Evolutionary conservation across 495 filamentous ascomycete species (phyloP), one percentile per base, ranked within the genome.

Genomic region (Polyplosphaeria fusca): DNA sequence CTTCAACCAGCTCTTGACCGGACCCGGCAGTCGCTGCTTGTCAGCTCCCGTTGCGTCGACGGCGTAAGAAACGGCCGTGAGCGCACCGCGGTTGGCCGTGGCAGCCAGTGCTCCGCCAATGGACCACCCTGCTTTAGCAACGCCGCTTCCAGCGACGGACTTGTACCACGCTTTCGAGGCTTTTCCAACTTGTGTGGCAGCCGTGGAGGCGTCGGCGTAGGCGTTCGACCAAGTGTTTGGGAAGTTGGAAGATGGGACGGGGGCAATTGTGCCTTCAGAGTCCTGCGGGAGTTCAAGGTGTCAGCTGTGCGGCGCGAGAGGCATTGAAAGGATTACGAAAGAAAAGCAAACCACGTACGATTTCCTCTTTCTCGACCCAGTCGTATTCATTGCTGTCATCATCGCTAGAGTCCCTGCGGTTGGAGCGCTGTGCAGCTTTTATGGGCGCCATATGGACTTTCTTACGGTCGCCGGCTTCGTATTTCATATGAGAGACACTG

Each of bases 1-100:
- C 40, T 37, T 32, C 39, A 54, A n/a, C 43, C 44, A 48, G 23
- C 12, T 30, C 1, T 32, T 12, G 5, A 48, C 11, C 3, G 5
- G n/a, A 2, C 22, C 11, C 12, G 53, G 35, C 9, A 48, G 32
- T 14, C 23, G 28, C 18, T 18, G 19, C 27, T 24, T 3, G 42
- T 47, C 40, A 22, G 24, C 12, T 5, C 14, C 52, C n/a, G 27
- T 25, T 12, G 41, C 28, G 20, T 30, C 26, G 18, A 46, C 20
- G 41, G 41, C 42, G 23, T 37, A 37, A 38, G 23, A 3, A 1
- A n/a, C 53, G 25, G 37, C 30, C 5, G n/a, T 13, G 5, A 49
- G 43, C 13, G 44, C 43, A 28, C 18, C 22, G n/a, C 45, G 53
- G 35, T 47, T 55, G 25, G 41, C 52, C 13, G 43, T 47, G 4